A percentile compares a stretch with the other conserved stretches of the same genome.
Evolutionary conservation across 768 basidiomycete species (phyloP).

Genomic region (Suillus clintonianus): DNA sequence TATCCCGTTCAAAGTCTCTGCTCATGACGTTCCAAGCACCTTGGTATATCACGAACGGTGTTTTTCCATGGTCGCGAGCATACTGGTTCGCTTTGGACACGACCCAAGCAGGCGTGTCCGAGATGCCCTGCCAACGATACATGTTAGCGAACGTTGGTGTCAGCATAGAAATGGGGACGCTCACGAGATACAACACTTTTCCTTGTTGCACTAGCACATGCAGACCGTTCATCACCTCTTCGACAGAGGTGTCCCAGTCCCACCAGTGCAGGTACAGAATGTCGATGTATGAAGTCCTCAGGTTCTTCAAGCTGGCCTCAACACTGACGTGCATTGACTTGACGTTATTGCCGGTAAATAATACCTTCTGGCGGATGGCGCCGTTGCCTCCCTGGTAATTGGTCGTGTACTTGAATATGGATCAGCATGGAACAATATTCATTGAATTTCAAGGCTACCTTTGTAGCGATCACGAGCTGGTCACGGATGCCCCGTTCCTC

Average conservation of each 20-base stretch:
- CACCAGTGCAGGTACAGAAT: slow-evolving; percentile 36
- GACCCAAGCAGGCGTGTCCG: slow-evolving; percentile 39
- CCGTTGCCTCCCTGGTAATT: slow-evolving; percentile 18
- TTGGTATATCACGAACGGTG: slow-evolving; percentile 45
- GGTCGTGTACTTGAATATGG: slow-evolving; percentile 18
- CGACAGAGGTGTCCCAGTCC: slow-evolving; percentile 44
- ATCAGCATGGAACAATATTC: neutral
- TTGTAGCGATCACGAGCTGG: slow-evolving; percentile 47
- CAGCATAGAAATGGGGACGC: slow-evolving; percentile 19
- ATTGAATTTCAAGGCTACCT: slow-evolving; percentile 18
- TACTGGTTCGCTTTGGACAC: slow-evolving; percentile 40
- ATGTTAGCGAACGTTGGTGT: neutral
- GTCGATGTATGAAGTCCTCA: slow-evolving; percentile 49
- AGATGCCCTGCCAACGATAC: slow-evolving; percentile 26
- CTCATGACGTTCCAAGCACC: slow-evolving; percentile 33
- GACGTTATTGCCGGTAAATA: slow-evolving; percentile 49
- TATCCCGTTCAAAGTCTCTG: slow-evolving; percentile 41
- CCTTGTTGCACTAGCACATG: slow-evolving; percentile 38
- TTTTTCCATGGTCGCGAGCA: slow-evolving; percentile 36
- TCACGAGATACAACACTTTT: slow-evolving; percentile 40
- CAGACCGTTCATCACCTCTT: slow-evolving; percentile 43
- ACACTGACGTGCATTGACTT: slow-evolving; percentile 47
- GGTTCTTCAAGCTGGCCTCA: slow-evolving; percentile 42
- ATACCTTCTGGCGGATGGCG: slow-evolving; percentile 30
- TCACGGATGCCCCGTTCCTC: slow-evolving; percentile 41